These are phyloP conservation scores for Nakazawaea populi DNA, from an alignment of 805 yeast species.

Conservation along the genomic window DNA sequence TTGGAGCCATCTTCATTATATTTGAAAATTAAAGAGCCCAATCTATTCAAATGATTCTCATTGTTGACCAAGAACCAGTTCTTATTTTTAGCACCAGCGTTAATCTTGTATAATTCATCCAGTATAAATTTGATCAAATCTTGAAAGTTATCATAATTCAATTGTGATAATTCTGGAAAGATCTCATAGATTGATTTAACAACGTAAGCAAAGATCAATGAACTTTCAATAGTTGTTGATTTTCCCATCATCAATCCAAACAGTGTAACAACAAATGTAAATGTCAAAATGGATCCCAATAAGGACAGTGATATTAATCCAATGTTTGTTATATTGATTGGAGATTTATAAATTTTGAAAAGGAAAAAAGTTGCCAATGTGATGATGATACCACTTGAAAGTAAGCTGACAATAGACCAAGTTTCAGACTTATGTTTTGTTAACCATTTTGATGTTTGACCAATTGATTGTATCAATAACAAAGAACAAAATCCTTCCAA, in stretches of 20 bases:
- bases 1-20: neutral
- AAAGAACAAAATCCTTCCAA: conserved; percentile 92
- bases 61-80: conserved; percentile 12
- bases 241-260: conserved; percentile 79
- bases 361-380: conserved; percentile 75
- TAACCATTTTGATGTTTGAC: conserved; percentile 74
- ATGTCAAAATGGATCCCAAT: conserved; percentile 78
- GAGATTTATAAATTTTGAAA: conserved; percentile 76
- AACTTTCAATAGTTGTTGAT: conserved; percentile 89
- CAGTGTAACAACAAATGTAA: conserved; percentile 66
- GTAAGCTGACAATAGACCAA: conserved; percentile 71
- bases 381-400: conserved; percentile 68
- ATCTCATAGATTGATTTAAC: conserved; percentile 91
- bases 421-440: conserved; percentile 58
- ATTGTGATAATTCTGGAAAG: conserved; percentile 77
- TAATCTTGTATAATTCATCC: conserved; percentile 28
- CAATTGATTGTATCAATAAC: conserved; percentile 86
- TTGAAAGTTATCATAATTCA: conserved; percentile 21
- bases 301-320: conserved; percentile 74
- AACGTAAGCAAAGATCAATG: conserved; percentile 81
- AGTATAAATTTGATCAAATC: conserved; percentile 27
- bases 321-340: conserved; percentile 53
- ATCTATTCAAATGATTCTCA: conserved; percentile 1
- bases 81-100: conserved; percentile 24
- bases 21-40: conserved; percentile 4